These are phyloP conservation scores for Pascua guehoae DNA, from an alignment of 1,284 basidiomycete species.

Conservation along the genomic window DNA sequence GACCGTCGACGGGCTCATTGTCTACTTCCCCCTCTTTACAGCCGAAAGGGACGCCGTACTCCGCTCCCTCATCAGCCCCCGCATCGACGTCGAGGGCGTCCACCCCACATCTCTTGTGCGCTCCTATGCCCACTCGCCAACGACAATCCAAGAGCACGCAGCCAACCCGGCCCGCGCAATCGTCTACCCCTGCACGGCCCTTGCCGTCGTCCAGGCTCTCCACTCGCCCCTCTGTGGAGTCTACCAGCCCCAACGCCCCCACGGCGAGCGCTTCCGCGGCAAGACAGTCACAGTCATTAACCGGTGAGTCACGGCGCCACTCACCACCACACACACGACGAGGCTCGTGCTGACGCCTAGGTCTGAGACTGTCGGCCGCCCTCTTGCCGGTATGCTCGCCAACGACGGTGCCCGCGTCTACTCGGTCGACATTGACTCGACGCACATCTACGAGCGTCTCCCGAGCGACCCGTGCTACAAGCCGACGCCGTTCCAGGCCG, in stretches of 20 bases:
- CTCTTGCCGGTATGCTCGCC: slow-evolving; percentile 84
- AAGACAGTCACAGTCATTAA: slow-evolving; percentile 93
- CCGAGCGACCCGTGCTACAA: background rate
- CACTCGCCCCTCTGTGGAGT: slow-evolving; percentile 13
- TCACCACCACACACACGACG: background rate
- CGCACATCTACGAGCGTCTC: slow-evolving; percentile 2
- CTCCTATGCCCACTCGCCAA: slow-evolving; percentile 6
- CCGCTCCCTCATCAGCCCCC: slow-evolving; percentile 21
- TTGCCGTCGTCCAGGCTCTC: slow-evolving; percentile 27
- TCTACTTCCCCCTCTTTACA: slow-evolving; percentile 28
- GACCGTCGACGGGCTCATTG: slow-evolving; percentile 25
- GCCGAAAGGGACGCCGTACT: slow-evolving; percentile 22
- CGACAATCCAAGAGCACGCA: slow-evolving; percentile 9
- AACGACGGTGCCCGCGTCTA: slow-evolving; percentile 96
- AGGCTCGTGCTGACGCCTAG: slow-evolving; percentile 49
- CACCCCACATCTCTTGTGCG: slow-evolving; percentile 13
- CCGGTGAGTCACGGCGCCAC: slow-evolving; percentile 49
- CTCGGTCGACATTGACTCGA: slow-evolving; percentile 83
- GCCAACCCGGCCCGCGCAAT: slow-evolving; percentile 2
- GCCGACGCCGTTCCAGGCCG: background rate
- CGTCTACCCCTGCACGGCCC: slow-evolving; percentile 31
- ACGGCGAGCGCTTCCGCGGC: slow-evolving; percentile 14
- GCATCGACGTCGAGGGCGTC: slow-evolving; percentile 35
- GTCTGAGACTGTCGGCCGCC: slow-evolving; percentile 93
- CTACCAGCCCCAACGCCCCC: slow-evolving; percentile 3